Conservation (phyloP, 306 rosid species). For the Malus domestica region ASM211411v1 NC_041796.1:9602501-9603000, state of each 20-base stretch:
- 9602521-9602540: conserved; percentile 54
- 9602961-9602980: conserved; percentile 61
- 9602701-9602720: conserved; percentile 41
- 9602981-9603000: conserved; percentile 98
- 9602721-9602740: conserved; percentile 92
- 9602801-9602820: neutral
- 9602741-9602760: conserved; percentile 51
- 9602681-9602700: conserved; percentile 99
- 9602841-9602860: conserved; percentile 78
- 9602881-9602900: conserved; percentile 66
- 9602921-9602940: conserved; percentile 25
- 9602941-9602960: conserved; percentile 21
- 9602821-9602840: conserved; percentile 13
- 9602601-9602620: conserved; percentile 86
- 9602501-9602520: neutral
- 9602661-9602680: conserved; percentile 71
- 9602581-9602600: conserved; percentile 98
- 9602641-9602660: conserved; percentile 80
- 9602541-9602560: conserved; percentile 84
- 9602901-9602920: conserved; percentile 71
- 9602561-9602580: conserved; percentile 44
- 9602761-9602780: neutral
- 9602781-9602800: neutral
- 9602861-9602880: conserved; percentile 86
- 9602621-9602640: conserved; percentile 41